Evolutionary conservation across 148 eudicot genomes (phyloP), one percentile per base, ranked within the genome.

Genomic region (Tetragonia tetragonoides): DNA sequence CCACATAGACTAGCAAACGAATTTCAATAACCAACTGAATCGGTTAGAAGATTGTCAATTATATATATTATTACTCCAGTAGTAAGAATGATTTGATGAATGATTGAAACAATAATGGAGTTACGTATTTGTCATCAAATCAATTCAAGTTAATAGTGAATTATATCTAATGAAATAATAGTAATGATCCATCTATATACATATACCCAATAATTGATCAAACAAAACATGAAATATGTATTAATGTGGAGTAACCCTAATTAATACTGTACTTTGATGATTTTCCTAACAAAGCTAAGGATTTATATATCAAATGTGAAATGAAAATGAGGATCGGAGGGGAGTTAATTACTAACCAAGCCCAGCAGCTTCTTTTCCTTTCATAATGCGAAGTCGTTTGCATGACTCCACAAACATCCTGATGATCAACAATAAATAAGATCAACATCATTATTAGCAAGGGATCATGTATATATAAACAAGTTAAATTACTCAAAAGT

Each of bases 371-470:
- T 89, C 92, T 2, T 89, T 87, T 34, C 89, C 85, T 74, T 89
- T 89, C 92, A 89, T 89, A 75, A 89, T 87, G 28, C 87, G 86
- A 53, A 89, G 86, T 66, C 92, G 87, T 75, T 85, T 89, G 89
- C 92, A 89, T 57, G 92, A 85, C 7, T 82, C 82, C 6, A 85
- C 86, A 65, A 89, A 89, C 87, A 89, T 87, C 79, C 92, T 89
- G 81, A 16, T 41, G 10, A n/a, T 0, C 38, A 64, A 39, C 7
- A 8, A 28, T 47, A 63, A 70, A 24, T 15, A 76, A 42, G 15
- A 46, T 57, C 42, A 24, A 56, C 17, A 17, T 42, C 24, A 1
- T n/a, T n/a, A n/a, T n/a, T n/a, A n/a, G n/a, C n/a, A n/a, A n/a
- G n/a, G n/a, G n/a, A n/a, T n/a, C n/a, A n/a, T n/a, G n/a, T n/a